These are phyloP conservation scores for Pythium volutum DNA, from an alignment of 352 stramenopile genomes.

Conservation along the genomic window DNA sequence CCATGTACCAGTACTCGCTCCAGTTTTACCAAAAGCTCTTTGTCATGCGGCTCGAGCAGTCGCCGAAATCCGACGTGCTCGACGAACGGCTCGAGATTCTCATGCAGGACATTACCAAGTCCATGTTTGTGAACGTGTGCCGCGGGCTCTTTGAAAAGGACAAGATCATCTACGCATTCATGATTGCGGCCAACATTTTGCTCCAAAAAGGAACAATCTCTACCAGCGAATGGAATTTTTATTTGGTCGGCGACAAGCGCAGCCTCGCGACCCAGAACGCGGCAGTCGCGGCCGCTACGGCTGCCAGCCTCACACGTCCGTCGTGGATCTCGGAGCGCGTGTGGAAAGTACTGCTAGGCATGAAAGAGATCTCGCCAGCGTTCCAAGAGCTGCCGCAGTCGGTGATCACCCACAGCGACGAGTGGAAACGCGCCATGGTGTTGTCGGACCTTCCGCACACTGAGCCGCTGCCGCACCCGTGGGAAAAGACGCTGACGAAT, in stretches of 20 bases:
- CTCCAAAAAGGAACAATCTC: conserved; percentile 72
- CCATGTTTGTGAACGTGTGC: conserved; percentile 94
- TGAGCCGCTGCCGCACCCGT: conserved; percentile 59
- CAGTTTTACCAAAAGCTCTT: conserved; percentile 95
- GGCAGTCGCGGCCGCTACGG: conserved; percentile 28
- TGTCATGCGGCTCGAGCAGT: conserved; percentile 83
- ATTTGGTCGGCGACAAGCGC: conserved; percentile 86
- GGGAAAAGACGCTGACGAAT: conserved; percentile 71
- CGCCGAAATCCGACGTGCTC: conserved; percentile 77
- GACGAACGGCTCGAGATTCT: conserved; percentile 86
- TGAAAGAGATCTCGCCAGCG: conserved; percentile 57
- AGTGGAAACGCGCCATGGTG: conserved; percentile 81
- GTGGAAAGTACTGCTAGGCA: conserved; percentile 68
- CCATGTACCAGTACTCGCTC: conserved; percentile 95
- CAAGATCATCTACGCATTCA: conserved; percentile 94
- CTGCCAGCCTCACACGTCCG: conserved; percentile 35
- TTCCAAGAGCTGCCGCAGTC: conserved; percentile 51
- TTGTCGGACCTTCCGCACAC: conserved; percentile 76
- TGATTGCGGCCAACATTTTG: conserved; percentile 89
- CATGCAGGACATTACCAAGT: conserved; percentile 89
- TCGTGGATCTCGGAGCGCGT: conserved; percentile 77
- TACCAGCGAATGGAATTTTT: conserved; percentile 82
- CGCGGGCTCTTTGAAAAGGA: conserved; percentile 94
- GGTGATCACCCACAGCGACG: conserved; percentile 35
- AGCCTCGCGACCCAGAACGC: conserved; percentile 45